A percentile compares a stretch with the other conserved stretches of the same genome.
These are phyloP conservation scores for Tetratostichococcus sp. DNA, from an alignment of 139 green algal species.

Conservation along the genomic window DNA sequence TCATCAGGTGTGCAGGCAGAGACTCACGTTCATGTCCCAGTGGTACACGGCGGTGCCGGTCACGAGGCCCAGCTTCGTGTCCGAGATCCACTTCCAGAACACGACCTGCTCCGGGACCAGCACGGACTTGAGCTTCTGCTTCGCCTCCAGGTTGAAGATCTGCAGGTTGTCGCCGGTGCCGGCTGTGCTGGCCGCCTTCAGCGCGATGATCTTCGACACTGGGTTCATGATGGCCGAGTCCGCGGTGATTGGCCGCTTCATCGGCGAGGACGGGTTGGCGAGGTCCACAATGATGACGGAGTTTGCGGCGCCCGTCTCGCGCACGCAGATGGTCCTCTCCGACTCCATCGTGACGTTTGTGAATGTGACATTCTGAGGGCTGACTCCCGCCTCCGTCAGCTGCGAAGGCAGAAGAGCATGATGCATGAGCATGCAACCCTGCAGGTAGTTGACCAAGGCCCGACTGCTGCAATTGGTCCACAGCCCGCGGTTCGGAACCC, in stretches of 20 bases:
- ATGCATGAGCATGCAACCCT: too few relatives aligned
- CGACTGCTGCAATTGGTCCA: too few relatives aligned
- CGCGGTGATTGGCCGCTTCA: constrained; percentile 91
- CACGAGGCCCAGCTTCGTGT: constrained; percentile 84
- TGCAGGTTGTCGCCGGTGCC: constrained; percentile 84
- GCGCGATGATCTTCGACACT: constrained; percentile 88
- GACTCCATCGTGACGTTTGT: constrained; percentile 96
- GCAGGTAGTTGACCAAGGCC: too few relatives aligned
- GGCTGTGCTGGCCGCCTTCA: constrained; percentile 74
- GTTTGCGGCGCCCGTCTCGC: constrained; percentile 72
- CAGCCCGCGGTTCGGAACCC: too few relatives aligned
- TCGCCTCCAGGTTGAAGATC: constrained; percentile 98
- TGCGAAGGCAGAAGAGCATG: constrained; percentile 39
- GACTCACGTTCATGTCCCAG: constrained; percentile 87
- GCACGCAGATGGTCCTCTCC: constrained; percentile 95
- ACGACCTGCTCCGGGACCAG: constrained; percentile 92
- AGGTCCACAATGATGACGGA: constrained; percentile 93
- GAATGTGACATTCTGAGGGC: constrained; percentile 92
- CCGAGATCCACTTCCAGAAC: constrained; percentile 97
- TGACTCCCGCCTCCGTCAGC: constrained; percentile 85
- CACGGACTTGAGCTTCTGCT: constrained; percentile 96
- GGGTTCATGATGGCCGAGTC: constrained; percentile 96
- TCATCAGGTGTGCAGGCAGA: neutral
- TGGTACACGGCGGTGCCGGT: constrained; percentile 91
- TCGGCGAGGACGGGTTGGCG: constrained; percentile 60